Evolutionary conservation across 148 eudicot species (phyloP).

Genomic region (Selenicereus undatus): DNA sequence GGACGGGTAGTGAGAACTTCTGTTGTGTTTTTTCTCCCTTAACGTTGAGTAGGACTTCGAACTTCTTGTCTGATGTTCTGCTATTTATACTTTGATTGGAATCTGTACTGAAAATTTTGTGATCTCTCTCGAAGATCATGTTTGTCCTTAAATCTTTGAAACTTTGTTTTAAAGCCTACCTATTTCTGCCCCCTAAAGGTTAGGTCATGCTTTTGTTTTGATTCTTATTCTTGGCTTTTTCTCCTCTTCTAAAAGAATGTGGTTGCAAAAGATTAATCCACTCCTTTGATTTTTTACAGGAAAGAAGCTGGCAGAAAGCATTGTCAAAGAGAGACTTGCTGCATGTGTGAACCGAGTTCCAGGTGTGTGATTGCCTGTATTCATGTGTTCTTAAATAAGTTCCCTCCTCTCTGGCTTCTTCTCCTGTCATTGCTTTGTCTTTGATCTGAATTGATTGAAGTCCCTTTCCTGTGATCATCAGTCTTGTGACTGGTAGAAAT

Average conservation of each 20-base stretch:
- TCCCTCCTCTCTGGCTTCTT: not conserved
- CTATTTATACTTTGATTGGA: too few species aligned
- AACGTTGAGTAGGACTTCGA: not conserved
- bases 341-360: conserved; percentile 96
- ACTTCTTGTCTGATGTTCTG: not conserved
- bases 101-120: too few species aligned
- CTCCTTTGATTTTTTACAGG: conserved; percentile 33
- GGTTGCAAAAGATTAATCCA: not conserved
- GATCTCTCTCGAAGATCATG: not conserved
- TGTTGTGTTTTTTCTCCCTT: too few species aligned
- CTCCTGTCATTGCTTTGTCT: not conserved
- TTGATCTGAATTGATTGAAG: not conserved
- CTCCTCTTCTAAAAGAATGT: not conserved
- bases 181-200: not conserved
- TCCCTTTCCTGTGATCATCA: not conserved
- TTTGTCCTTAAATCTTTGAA: too few species aligned
- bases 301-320: conserved; percentile 80
- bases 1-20: not conserved
- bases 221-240: not conserved
- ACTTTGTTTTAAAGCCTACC: not conserved
- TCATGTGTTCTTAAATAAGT: not conserved
- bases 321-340: conserved; percentile 86
- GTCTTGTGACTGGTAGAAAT: too few species aligned
- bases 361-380: conserved; percentile 41
- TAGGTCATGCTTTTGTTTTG: not conserved